Conservation (phyloP, 768 basidiomycete species). For the Mycena haematopus region DNA sequence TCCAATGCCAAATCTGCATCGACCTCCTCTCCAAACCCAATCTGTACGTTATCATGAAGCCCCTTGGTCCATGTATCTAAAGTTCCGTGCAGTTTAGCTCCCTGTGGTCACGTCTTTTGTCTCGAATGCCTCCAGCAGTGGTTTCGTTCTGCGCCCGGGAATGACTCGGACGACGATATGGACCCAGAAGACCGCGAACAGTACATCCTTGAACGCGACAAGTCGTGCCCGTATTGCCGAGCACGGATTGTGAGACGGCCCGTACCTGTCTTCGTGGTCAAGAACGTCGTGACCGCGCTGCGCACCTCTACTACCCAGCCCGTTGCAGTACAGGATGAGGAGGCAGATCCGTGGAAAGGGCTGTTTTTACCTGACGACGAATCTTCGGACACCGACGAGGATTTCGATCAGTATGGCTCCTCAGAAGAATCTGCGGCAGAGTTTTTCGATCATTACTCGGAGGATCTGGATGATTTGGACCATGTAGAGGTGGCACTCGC, state of each 20-base stretch:
- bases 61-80: slow-evolving; percentile 11
- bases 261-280: slow-evolving; percentile 72
- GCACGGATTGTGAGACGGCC: slow-evolving; percentile 62
- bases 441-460: slow-evolving; percentile 40
- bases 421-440: slow-evolving; percentile 40
- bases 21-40: slow-evolving; percentile 70
- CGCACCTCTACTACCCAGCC: slow-evolving; percentile 28
- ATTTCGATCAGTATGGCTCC: slow-evolving; percentile 43
- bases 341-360: slow-evolving; percentile 73
- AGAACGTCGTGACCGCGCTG: slow-evolving; percentile 59
- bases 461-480: slow-evolving; percentile 45
- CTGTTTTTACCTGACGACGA: slow-evolving; percentile 61
- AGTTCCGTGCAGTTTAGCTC: slow-evolving; percentile 57
- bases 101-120: slow-evolving; percentile 84
- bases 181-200: slow-evolving; percentile 46
- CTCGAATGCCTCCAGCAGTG: slow-evolving; percentile 75
- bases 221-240: slow-evolving; percentile 79
- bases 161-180: slow-evolving; percentile 45
- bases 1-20: slow-evolving; percentile 83
- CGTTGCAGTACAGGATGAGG: slow-evolving; percentile 38
- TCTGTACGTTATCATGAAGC: slow-evolving; percentile 53
- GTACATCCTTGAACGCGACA: slow-evolving; percentile 62
- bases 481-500: slow-evolving; percentile 31
- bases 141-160: slow-evolving; percentile 72
- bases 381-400: slow-evolving; percentile 39